phyloP scores from a whole-genome alignment of 1,139 yeast genomes.

The Yamadazyma pseudoaaseri region DNA sequence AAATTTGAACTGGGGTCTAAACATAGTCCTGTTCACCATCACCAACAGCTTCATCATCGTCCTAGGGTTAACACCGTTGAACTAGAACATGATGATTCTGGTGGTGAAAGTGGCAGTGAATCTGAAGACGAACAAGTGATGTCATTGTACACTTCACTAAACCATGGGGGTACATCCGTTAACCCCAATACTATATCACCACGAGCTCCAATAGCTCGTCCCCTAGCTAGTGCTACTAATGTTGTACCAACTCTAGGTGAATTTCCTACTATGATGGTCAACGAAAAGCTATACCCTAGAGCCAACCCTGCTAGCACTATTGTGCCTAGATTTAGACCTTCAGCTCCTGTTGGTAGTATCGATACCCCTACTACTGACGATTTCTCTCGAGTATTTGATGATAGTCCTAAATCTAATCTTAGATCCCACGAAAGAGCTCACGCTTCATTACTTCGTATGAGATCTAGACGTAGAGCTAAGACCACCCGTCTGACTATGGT shows the following conservation, averaged over 20 bases:
- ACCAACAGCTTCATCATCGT: background rate
- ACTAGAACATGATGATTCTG: slow-evolving; percentile 16
- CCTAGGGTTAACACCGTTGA: background rate
- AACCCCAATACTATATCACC: slow-evolving; percentile 23
- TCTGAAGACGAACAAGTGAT: slow-evolving; percentile 54
- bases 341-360: background rate
- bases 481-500: slow-evolving; percentile 20
- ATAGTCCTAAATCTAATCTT: slow-evolving; percentile 27
- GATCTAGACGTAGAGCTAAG: slow-evolving; percentile 56
- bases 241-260: slow-evolving; percentile 47
- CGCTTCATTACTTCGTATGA: slow-evolving; percentile 64
- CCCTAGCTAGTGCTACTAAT: slow-evolving; percentile 17
- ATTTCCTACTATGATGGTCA: slow-evolving; percentile 39
- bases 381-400: slow-evolving; percentile 20
- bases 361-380: background rate
- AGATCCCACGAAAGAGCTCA: slow-evolving; percentile 64
- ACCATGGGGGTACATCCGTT: slow-evolving; percentile 23
- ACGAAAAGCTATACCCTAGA: slow-evolving; percentile 25
- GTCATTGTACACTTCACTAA: slow-evolving; percentile 47
- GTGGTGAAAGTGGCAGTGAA: slow-evolving; percentile 33
- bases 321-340: slow-evolving; percentile 9
- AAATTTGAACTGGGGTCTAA: slow-evolving; percentile 7
- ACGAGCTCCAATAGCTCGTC: slow-evolving; percentile 21
- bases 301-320: slow-evolving; percentile 9
- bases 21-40: background rate